These are phyloP conservation scores for Chlamydomonas eustigma DNA, from an alignment of 139 green algal species.

Conservation along the genomic window DNA sequence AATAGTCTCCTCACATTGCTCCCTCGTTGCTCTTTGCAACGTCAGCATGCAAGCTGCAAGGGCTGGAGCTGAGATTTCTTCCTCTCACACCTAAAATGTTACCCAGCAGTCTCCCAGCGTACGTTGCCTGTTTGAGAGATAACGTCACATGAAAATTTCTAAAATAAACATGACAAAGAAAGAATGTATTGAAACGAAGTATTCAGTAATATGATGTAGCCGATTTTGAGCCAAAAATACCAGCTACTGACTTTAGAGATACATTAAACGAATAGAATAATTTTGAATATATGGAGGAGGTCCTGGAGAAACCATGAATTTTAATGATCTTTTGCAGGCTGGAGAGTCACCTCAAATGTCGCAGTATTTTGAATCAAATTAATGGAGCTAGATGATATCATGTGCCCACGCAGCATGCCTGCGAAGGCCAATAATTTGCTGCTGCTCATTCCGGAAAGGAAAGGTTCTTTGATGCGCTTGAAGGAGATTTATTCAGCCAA, in stretches of 20 bases:
- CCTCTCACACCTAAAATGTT: slow-evolving; percentile 7
- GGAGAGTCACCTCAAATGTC: not conserved
- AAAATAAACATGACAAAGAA: too few relatives aligned
- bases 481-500: too few relatives aligned
- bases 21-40: not conserved
- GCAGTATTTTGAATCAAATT: not conserved
- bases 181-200: too few relatives aligned
- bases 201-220: not conserved
- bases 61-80: not conserved
- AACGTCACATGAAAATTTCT: too few relatives aligned
- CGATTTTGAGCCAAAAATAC: not conserved
- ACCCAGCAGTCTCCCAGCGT: slow-evolving; percentile 7
- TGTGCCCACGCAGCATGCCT: slow-evolving; percentile 6
- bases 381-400: not conserved
- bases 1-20: not conserved
- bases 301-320: not conserved
- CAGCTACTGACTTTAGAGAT: not conserved
- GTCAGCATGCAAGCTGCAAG: not conserved
- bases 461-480: too few relatives aligned
- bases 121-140: slow-evolving; percentile 7
- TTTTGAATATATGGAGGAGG: too few relatives aligned
- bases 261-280: too few relatives aligned
- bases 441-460: slow-evolving; percentile 4
- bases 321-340: slow-evolving; percentile 1
- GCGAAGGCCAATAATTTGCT: slow-evolving; percentile 1